Evolutionary conservation across 139 green algal species (phyloP), one percentile per base, ranked within the genome.

Genomic region (Chlorella sp.): DNA sequence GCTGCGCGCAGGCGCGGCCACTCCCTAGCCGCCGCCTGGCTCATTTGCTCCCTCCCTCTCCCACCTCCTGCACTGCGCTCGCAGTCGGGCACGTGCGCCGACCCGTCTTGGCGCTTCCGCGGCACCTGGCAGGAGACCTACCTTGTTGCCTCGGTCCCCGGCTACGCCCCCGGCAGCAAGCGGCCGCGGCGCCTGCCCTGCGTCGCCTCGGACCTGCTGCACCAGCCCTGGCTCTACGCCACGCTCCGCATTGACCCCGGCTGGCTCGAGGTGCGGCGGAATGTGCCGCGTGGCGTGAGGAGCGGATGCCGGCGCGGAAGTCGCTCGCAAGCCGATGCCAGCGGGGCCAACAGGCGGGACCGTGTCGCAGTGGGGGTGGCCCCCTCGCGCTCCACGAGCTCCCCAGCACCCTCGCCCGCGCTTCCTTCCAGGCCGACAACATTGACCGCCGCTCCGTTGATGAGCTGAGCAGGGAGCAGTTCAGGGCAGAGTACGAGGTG

Each of bases 361-460:
- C n/a, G n/a, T n/a, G n/a, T 3, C 17, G n/a, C 25, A 19, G 25
- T 53, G 1, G 7, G 6, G 21, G 1, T 45, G 23, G 58, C 40
- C 40, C 9, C 1, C 62, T 9, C n/a, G 38, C 64, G 15, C 36
- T 7, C 64, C 29, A 41, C 12, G 25, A 27, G 21, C 55, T 61
- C 60, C 64, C 76, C 15, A 33, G 86, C 14, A 79, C 86, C 9
- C 50, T 97, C 25, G 74, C 85, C 19, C 58, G 53, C 0, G 75
- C 88, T 9, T 98, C 95, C 95, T 75, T 98, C 56, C 74, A 88
- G 68, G 51, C 75, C 3, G 90, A 98, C 73, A 97, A 92, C 74
- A 83, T 99, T 8, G 83, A 91, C 19, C 82, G 82, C 61, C 74
- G 81, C 1, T n/a, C 50, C 27, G 69, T n/a, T n/a, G n/a, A n/a